Evolutionary conservation across 2,329 filamentous ascomycete species (phyloP).

Genomic region (Diplodia scrobiculata): DNA sequence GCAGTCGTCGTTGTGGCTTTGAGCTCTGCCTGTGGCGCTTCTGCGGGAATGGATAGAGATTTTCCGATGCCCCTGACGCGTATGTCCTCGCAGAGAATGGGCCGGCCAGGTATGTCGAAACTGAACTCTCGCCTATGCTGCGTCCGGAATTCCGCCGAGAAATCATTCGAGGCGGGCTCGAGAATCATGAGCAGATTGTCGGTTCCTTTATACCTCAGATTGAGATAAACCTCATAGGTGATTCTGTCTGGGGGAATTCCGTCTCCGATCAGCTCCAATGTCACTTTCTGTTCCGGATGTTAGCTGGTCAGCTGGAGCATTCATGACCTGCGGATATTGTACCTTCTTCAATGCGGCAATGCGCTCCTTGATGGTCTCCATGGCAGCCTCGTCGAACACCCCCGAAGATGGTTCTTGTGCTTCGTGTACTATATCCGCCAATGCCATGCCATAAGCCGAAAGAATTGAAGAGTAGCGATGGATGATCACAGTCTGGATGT

Average conservation of each 20-base stretch:
- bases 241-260: conserved; percentile 56
- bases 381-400: conserved; percentile 35
- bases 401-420: conserved; percentile 42
- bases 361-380: conserved; percentile 62
- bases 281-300: conserved; percentile 54
- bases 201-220: conserved; percentile 50
- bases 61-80: conserved; percentile 41
- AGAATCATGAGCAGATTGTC: conserved; percentile 52
- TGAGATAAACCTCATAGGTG: conserved; percentile 45
- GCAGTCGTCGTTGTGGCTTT: neutral
- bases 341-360: conserved; percentile 64
- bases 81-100: conserved; percentile 38
- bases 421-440: conserved; percentile 46
- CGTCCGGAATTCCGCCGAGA: conserved; percentile 41
- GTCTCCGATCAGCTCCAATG: conserved; percentile 63
- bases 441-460: conserved; percentile 48
- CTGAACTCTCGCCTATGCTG: conserved; percentile 50
- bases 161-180: conserved; percentile 39
- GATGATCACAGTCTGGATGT: conserved; percentile 50
- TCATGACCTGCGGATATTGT: neutral
- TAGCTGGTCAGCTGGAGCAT: neutral
- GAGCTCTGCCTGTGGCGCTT: conserved; percentile 30
- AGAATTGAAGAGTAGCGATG: conserved; percentile 52
- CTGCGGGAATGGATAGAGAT: conserved; percentile 29
- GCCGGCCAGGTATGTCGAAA: conserved; percentile 44